A percentile compares a stretch with the other conserved stretches of the same genome.
Evolutionary conservation across 1,284 basidiomycete genomes (phyloP).

Genomic region (Butyriboletus pseudospeciosus): DNA sequence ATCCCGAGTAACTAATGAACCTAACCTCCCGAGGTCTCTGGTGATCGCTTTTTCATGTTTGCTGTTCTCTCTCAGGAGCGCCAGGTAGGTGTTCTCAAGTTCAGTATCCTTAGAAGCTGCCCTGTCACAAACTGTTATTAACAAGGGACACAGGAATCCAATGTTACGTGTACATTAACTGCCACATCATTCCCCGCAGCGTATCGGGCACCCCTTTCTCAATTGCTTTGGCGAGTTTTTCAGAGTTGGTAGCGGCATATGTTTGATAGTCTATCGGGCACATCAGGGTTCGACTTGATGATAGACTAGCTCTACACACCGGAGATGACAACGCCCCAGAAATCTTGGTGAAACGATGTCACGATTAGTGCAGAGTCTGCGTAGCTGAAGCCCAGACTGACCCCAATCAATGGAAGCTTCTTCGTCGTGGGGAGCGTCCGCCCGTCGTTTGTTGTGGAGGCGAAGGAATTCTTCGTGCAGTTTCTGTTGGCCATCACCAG

Average conservation of each 20-base stretch:
- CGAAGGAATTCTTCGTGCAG: slow-evolving; percentile 67
- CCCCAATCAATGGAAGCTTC: slow-evolving; percentile 68
- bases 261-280: slow-evolving; percentile 68
- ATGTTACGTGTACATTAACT: slow-evolving; percentile 72
- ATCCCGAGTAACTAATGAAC: slow-evolving; percentile 2
- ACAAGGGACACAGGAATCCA: slow-evolving; percentile 2
- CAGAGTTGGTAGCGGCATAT: slow-evolving; percentile 74
- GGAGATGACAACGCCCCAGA: slow-evolving; percentile 94
- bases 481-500: slow-evolving; percentile 61
- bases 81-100: slow-evolving; percentile 82
- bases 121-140: slow-evolving; percentile 39
- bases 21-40: slow-evolving; percentile 80
- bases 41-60: slow-evolving; percentile 92
- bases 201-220: slow-evolving; percentile 86
- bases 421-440: slow-evolving; percentile 35
- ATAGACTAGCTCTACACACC: slow-evolving; percentile 40
- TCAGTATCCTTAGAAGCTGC: slow-evolving; percentile 86
- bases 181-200: slow-evolving; percentile 95
- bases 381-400: slow-evolving; percentile 36
- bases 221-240: slow-evolving; percentile 84
- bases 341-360: slow-evolving; percentile 52
- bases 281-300: slow-evolving; percentile 3
- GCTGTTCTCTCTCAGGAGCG: slow-evolving; percentile 78
- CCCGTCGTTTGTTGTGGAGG: slow-evolving; percentile 51
- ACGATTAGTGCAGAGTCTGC: slow-evolving; percentile 4